A percentile compares a stretch with the other conserved stretches of the same genome.
These are phyloP conservation scores for Hanseniaspora occidentalis DNA, from an alignment of 805 yeast genomes.

Conservation along the genomic window DNA sequence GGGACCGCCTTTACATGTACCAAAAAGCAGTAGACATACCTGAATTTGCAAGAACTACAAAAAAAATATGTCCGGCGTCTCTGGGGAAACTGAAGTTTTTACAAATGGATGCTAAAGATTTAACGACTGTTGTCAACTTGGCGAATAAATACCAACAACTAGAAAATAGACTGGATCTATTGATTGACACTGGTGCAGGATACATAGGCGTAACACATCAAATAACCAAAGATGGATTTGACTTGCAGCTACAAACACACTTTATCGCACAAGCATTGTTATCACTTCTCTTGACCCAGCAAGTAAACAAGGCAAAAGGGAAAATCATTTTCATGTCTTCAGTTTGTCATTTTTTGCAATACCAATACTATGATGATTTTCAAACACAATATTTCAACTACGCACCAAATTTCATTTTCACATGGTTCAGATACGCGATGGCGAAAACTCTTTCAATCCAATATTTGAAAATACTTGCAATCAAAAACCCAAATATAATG, in stretches of 20 bases:
- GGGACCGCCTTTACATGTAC: no score
- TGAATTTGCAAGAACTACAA: slow-evolving; percentile 5
- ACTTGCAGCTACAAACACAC: slow-evolving; percentile 69
- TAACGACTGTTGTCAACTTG: slow-evolving; percentile 36
- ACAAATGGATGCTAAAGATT: slow-evolving; percentile 42
- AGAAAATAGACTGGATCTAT: slow-evolving; percentile 43
- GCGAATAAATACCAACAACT: slow-evolving; percentile 30
- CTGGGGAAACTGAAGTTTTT: slow-evolving; percentile 42
- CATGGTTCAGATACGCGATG: slow-evolving; percentile 67
- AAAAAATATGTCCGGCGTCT: slow-evolving; percentile 4
- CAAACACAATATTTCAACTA: slow-evolving; percentile 33
- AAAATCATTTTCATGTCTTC: slow-evolving; percentile 55
- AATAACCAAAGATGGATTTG: slow-evolving; percentile 57
- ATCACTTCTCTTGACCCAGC: slow-evolving; percentile 45
- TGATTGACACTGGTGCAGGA: slow-evolving; percentile 64
- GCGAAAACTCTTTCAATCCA: slow-evolving; percentile 75
- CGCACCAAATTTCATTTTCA: slow-evolving; percentile 54
- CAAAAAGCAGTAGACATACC: slow-evolving; percentile 8
- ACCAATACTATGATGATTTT: slow-evolving; percentile 13
- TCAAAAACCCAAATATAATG: slow-evolving; percentile 51
- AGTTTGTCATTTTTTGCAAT: slow-evolving; percentile 43
- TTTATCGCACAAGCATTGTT: slow-evolving; percentile 65
- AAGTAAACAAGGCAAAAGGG: slow-evolving; percentile 30
- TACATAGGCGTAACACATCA: slow-evolving; percentile 64
- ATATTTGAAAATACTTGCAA: slow-evolving; percentile 48